Evolutionary conservation across 805 yeast species (phyloP).

Genomic region (Pichia thaimueangensis): DNA sequence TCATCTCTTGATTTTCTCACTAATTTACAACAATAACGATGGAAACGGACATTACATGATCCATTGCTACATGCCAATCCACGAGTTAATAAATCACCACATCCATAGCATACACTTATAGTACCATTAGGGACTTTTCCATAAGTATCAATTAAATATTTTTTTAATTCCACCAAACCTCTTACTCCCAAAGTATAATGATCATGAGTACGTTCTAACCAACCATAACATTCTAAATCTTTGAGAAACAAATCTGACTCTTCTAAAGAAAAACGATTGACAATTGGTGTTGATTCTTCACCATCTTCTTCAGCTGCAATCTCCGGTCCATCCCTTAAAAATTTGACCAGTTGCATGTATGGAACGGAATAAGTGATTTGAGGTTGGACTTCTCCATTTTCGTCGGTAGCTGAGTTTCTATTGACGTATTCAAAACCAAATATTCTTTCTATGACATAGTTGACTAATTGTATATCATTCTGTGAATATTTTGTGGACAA

Average conservation of each 20-base stretch:
- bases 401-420: not conserved
- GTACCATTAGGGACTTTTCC: constrained; percentile 34
- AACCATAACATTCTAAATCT: constrained; percentile 42
- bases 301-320: not conserved
- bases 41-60: constrained; percentile 38
- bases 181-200: constrained; percentile 35
- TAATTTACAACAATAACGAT: constrained; percentile 40
- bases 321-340: constrained; percentile 7
- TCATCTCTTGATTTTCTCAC: constrained; percentile 30
- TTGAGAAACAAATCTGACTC: constrained; percentile 36
- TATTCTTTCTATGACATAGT: constrained; percentile 36
- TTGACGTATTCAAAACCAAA: constrained; percentile 21
- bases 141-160: constrained; percentile 37
- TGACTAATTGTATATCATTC: constrained; percentile 40
- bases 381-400: not conserved
- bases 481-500: constrained; percentile 31
- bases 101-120: constrained; percentile 41
- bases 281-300: constrained; percentile 31
- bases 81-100: constrained; percentile 46
- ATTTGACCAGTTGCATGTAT: constrained; percentile 10
- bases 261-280: constrained; percentile 20
- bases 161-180: constrained; percentile 42
- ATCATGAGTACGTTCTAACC: constrained; percentile 38
- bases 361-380: constrained; percentile 10
- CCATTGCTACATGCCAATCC: constrained; percentile 39